phyloP scores from a whole-genome alignment of 1,284 basidiomycete genomes.

The Papiliotrema laurentii region DNA sequence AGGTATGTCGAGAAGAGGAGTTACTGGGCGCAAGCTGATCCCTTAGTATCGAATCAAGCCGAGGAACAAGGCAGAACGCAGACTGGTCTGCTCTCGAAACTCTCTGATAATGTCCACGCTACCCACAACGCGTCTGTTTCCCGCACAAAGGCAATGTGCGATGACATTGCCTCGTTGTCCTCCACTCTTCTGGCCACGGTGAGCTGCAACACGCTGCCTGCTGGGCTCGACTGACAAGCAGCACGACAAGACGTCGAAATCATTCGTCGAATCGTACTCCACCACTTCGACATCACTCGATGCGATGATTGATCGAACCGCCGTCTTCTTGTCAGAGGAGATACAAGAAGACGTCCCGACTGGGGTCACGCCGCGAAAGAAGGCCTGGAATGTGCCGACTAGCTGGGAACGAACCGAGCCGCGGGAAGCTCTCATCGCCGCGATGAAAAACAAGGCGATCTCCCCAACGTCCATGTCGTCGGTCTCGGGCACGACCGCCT shows the following conservation, averaged over 20 bases:
- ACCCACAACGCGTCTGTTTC: constrained; percentile 14
- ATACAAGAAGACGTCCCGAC: constrained; percentile 49
- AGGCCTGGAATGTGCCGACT: constrained; percentile 37
- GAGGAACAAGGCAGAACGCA: neutral
- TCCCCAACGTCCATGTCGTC: neutral
- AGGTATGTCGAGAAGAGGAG: constrained; percentile 15
- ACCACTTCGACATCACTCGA: constrained; percentile 22
- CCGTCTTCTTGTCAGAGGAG: constrained; percentile 30
- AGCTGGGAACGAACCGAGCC: constrained; percentile 42
- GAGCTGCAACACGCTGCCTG: constrained; percentile 5
- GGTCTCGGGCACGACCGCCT: neutral
- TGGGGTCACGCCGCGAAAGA: constrained; percentile 49
- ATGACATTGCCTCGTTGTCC: constrained; percentile 14
- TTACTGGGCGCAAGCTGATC: neutral
- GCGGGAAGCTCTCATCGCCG: constrained; percentile 34
- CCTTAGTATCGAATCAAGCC: neutral
- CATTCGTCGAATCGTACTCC: constrained; percentile 15
- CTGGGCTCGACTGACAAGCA: constrained; percentile 8
- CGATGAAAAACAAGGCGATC: constrained; percentile 6
- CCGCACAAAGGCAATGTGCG: constrained; percentile 9
- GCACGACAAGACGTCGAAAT: constrained; percentile 20
- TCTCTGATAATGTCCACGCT: constrained; percentile 8
- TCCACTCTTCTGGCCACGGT: constrained; percentile 26
- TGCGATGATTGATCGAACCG: constrained; percentile 27
- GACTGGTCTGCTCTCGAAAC: neutral